A percentile compares a stretch with the other conserved stretches of the same genome.
Evolutionary conservation across 2,329 filamentous ascomycete genomes (phyloP).

Genomic region (Diaporthe citri): DNA sequence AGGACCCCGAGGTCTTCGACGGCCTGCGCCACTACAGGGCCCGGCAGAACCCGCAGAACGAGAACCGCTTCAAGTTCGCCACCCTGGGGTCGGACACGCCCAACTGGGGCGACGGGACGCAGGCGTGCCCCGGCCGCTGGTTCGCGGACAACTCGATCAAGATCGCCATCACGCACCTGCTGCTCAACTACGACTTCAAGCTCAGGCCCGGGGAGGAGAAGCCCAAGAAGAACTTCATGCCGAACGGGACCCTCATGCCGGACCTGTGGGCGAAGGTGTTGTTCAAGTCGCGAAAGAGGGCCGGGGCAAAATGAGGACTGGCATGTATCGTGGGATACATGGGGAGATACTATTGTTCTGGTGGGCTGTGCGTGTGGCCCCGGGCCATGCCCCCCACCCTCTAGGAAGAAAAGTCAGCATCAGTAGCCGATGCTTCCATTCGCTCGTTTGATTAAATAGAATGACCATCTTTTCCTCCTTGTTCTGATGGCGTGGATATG

Average conservation of each 20-base stretch:
- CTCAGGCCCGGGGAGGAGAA: neutral
- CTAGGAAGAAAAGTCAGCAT: no score
- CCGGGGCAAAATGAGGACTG: no score
- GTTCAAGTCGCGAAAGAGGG: no score
- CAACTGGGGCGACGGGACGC: constrained; percentile 45
- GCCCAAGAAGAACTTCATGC: constrained; percentile 35
- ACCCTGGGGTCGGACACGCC: constrained; percentile 42
- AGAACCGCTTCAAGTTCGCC: constrained; percentile 42
- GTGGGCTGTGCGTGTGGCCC: no score
- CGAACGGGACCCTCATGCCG: constrained; percentile 45
- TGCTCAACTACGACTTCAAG: constrained; percentile 45
- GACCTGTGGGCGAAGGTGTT: constrained; percentile 34
- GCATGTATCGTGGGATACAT: no score
- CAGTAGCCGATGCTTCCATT: no score
- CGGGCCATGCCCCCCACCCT: no score
- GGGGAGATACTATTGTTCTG: no score
- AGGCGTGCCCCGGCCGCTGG: constrained; percentile 45
- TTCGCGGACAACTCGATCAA: constrained; percentile 46
- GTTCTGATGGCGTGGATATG: no score
- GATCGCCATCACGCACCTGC: constrained; percentile 42
- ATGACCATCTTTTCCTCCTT: no score
- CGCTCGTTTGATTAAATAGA: no score
- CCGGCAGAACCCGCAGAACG: constrained; percentile 40
- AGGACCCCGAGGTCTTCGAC: constrained; percentile 43
- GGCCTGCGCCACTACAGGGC: constrained; percentile 41